Evolutionary conservation across 1,284 basidiomycete species (phyloP).

Genomic region (Melanopsichium pennsylvanicum): DNA sequence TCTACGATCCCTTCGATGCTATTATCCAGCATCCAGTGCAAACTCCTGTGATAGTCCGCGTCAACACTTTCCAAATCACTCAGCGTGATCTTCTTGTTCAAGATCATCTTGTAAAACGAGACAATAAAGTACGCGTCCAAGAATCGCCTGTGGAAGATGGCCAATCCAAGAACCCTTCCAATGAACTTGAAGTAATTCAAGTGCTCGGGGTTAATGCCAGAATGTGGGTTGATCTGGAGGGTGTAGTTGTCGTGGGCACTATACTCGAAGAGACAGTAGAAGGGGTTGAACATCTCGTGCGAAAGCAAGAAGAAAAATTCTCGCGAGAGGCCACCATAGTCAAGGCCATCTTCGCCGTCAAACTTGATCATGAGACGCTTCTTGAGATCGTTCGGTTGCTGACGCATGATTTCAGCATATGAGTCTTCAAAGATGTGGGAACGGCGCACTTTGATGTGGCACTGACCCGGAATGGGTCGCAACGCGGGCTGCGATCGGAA

Average conservation of each 20-base stretch:
- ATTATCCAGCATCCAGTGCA: conserved; percentile 84
- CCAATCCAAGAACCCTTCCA: conserved; percentile 88
- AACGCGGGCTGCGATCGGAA: conserved; percentile 97
- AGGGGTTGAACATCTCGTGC: conserved; percentile 78
- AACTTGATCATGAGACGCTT: conserved; percentile 98
- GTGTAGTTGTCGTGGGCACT: conserved; percentile 99
- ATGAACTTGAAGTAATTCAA: conserved; percentile 99
- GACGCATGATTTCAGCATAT: conserved; percentile 93
- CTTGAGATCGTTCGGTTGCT: conserved; percentile 92
- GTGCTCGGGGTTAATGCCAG: conserved; percentile 97
- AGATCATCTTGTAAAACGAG: conserved; percentile 97
- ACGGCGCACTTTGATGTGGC: conserved; percentile 92
- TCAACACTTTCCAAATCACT: conserved; percentile 64
- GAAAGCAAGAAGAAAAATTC: conserved; percentile 99
- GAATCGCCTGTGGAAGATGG: conserved; percentile 98
- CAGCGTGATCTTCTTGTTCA: conserved; percentile 65
- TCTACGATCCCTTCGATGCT: conserved; percentile 64
- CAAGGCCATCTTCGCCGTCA: conserved; percentile 96
- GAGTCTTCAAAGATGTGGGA: conserved; percentile 95
- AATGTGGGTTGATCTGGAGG: conserved; percentile 96
- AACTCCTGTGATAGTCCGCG: conserved; percentile 77
- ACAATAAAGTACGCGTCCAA: conserved; percentile 98
- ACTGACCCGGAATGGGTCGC: conserved; percentile 81
- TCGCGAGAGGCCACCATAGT: conserved; percentile 97
- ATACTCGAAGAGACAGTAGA: conserved; percentile 99